Evolutionary conservation across 495 filamentous ascomycete genomes (phyloP).

Genomic region (Podospora pseudopauciseta): DNA sequence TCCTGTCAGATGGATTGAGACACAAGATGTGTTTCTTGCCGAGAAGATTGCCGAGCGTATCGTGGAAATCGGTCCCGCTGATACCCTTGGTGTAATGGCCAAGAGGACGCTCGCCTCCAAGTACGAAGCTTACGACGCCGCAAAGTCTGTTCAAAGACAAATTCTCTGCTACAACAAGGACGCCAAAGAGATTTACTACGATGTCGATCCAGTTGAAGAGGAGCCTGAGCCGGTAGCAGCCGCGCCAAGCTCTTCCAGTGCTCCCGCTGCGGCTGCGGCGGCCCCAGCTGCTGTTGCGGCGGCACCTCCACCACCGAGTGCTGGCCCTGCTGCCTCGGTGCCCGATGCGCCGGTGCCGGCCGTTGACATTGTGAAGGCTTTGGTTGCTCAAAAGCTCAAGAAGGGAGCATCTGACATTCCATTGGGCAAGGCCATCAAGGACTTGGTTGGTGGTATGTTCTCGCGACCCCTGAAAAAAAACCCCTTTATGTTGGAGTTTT

Average conservation of each 20-base stretch:
- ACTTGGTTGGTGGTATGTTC: constrained; percentile 87
- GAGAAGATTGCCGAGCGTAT: constrained; percentile 95
- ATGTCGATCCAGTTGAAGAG: constrained; percentile 92
- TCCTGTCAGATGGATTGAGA: constrained; percentile 98
- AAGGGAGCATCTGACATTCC: constrained; percentile 87
- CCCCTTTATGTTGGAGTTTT: constrained; percentile 4
- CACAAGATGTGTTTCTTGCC: constrained; percentile 96
- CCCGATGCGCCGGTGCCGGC: constrained; percentile 83
- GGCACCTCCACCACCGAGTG: constrained; percentile 60
- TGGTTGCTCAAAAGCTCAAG: constrained; percentile 99
- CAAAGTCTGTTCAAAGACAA: constrained; percentile 89
- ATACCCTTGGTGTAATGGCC: constrained; percentile 98
- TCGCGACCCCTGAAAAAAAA: not conserved
- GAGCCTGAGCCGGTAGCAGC: constrained; percentile 62
- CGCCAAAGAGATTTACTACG: constrained; percentile 98
- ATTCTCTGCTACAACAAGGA: constrained; percentile 99
- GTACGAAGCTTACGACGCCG: constrained; percentile 98
- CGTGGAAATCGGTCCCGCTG: constrained; percentile 94
- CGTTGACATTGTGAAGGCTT: constrained; percentile 79
- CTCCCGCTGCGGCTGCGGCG: constrained; percentile 49
- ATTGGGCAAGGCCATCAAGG: constrained; percentile 95
- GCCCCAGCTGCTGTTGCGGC: constrained; percentile 52
- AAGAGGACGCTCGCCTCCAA: constrained; percentile 93
- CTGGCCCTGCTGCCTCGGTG: constrained; percentile 85
- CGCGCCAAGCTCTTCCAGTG: constrained; percentile 41